A percentile compares a stretch with the other conserved stretches of the same genome.
phyloP scores from a whole-genome alignment of 2,329 filamentous ascomycete species.

The Nemania serpens region DNA sequence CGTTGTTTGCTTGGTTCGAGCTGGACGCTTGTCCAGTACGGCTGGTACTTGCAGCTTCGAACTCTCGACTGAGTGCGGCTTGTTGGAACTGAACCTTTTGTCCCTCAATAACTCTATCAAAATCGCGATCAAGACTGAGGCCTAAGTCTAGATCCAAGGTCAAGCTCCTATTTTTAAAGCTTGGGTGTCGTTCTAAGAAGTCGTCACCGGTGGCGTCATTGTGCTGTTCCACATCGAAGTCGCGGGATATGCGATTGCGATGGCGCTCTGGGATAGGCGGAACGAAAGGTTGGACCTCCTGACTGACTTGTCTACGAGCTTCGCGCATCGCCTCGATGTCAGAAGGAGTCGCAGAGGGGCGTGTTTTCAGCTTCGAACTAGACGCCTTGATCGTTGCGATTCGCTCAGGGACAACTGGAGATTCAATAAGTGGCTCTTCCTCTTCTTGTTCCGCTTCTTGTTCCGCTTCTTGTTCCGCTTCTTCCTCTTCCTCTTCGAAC shows the following conservation, averaged over 20 bases:
- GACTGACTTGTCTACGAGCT: slow-evolving; percentile 81
- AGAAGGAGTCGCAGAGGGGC: slow-evolving; percentile 83
- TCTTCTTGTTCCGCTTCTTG: slow-evolving; percentile 29
- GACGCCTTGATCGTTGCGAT: slow-evolving; percentile 87
- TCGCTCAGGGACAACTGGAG: slow-evolving; percentile 75
- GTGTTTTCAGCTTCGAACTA: slow-evolving; percentile 84
- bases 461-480: slow-evolving; percentile 45
- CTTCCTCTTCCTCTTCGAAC: slow-evolving; percentile 40
- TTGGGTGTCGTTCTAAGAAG: slow-evolving; percentile 66
- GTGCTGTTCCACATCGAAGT: slow-evolving; percentile 48
- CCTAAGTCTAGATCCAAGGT: slow-evolving; percentile 82
- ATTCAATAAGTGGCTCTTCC: slow-evolving; percentile 47
- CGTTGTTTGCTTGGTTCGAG: slow-evolving; percentile 23
- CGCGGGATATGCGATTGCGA: slow-evolving; percentile 58
- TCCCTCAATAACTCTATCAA: slow-evolving; percentile 90
- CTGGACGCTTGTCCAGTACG: slow-evolving; percentile 54
- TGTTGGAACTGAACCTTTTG: slow-evolving; percentile 82
- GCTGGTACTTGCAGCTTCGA: slow-evolving; percentile 36
- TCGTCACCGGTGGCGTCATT: slow-evolving; percentile 46
- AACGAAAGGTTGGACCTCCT: slow-evolving; percentile 62
- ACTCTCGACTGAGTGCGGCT: slow-evolving; percentile 33
- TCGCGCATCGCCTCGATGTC: slow-evolving; percentile 86
- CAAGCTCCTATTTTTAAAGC: slow-evolving; percentile 81
- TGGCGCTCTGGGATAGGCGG: slow-evolving; percentile 67
- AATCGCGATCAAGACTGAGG: slow-evolving; percentile 87